Evolutionary conservation across 345 rosid species (phyloP).

Genomic region (Salix caprea): DNA sequence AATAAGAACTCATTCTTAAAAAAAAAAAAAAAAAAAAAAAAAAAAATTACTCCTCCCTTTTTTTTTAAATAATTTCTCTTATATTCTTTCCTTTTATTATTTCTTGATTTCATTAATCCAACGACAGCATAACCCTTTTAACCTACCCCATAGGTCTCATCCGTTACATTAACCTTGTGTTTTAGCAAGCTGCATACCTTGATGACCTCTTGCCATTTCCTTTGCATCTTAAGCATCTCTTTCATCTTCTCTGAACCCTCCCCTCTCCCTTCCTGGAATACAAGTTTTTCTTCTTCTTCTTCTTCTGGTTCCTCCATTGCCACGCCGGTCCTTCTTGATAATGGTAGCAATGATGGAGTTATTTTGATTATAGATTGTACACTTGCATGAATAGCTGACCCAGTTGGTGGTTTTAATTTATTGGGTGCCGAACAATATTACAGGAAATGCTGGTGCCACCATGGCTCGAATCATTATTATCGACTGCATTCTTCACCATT

Average conservation of each 20-base stretch:
- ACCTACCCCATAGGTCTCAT: constrained; percentile 31
- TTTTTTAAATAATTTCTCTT: neutral
- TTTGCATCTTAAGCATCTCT: constrained; percentile 18
- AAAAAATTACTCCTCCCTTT: too few relatives aligned
- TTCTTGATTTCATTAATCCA: constrained; percentile 20
- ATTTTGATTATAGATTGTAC: neutral
- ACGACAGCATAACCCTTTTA: constrained; percentile 24
- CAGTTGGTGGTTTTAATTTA: neutral
- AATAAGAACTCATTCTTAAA: too few relatives aligned
- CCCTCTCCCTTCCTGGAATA: neutral
- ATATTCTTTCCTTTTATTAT: neutral
- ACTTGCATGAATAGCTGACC: neutral
- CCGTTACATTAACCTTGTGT: constrained; percentile 12
- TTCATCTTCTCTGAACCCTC: constrained; percentile 5
- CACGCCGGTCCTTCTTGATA: constrained; percentile 9
- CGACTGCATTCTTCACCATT: constrained; percentile 53
- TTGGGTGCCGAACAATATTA: neutral
- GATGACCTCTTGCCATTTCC: constrained; percentile 10
- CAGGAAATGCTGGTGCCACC: constrained; percentile 57
- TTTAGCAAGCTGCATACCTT: constrained; percentile 2
- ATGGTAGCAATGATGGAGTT: constrained; percentile 21
- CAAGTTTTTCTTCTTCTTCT: neutral
- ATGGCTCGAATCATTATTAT: constrained; percentile 72
- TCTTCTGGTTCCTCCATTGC: constrained; percentile 2
- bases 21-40: too few relatives aligned